Evolutionary conservation across 2,329 filamentous ascomycete species (phyloP).

Genomic region (Ophiostoma ips): DNA sequence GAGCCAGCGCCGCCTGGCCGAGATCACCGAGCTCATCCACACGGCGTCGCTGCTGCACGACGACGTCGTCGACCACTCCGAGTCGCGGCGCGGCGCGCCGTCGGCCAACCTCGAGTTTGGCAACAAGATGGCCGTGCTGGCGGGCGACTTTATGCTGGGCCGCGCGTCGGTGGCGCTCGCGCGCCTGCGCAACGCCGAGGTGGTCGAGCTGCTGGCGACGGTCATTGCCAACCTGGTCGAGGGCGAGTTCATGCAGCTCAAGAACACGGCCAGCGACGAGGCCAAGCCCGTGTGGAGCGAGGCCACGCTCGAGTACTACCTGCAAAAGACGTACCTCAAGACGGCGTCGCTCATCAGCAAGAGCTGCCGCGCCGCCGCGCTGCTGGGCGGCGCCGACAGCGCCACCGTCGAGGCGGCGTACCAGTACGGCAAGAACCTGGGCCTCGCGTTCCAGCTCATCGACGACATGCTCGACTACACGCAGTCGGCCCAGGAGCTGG

Average conservation of each 20-base stretch:
- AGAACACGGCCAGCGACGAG: conserved; percentile 88
- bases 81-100: conserved; percentile 66
- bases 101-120: conserved; percentile 92
- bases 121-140: conserved; percentile 97
- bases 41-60: conserved; percentile 93
- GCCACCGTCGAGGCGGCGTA: conserved; percentile 86
- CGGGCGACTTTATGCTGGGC: conserved; percentile 90
- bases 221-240: conserved; percentile 97
- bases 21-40: conserved; percentile 96
- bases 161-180: conserved; percentile 88
- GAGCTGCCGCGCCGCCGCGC: conserved; percentile 76
- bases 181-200: conserved; percentile 79
- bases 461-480: conserved; percentile 98
- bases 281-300: conserved; percentile 72
- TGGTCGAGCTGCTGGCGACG: conserved; percentile 84
- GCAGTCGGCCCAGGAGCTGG: conserved; percentile 66
- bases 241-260: conserved; percentile 98
- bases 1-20: conserved; percentile 81
- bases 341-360: conserved; percentile 93
- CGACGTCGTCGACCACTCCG: conserved; percentile 91
- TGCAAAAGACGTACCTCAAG: conserved; percentile 98
- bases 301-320: conserved; percentile 80
- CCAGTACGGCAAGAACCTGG: conserved; percentile 81
- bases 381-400: conserved; percentile 62
- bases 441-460: conserved; percentile 90